phyloP scores from a whole-genome alignment of 2,329 filamentous ascomycete genomes.

The Fusarium sulawesiense region DNA sequence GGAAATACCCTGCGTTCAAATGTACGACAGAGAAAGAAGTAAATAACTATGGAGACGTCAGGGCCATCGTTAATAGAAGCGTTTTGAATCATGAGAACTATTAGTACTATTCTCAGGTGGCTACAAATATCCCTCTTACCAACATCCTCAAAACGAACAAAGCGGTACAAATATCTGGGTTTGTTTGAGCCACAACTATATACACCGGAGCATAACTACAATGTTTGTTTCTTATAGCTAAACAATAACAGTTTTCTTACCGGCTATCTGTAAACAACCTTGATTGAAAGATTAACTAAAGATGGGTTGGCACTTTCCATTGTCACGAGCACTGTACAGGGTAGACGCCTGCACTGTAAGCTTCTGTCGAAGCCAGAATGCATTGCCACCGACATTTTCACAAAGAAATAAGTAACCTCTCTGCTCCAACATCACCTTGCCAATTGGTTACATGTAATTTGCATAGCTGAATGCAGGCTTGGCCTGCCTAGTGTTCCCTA shows the following conservation, averaged over 20 bases:
- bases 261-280: not conserved
- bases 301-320: not conserved
- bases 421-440: not conserved
- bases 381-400: constrained; percentile 45
- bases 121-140: not conserved
- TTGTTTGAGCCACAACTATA: not conserved
- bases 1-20: constrained; percentile 41
- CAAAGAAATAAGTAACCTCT: not conserved
- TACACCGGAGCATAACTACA: not conserved
- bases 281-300: not conserved
- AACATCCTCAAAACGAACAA: not conserved
- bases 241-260: not conserved
- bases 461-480: constrained; percentile 14
- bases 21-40: constrained; percentile 10
- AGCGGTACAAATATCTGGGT: not conserved
- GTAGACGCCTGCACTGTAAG: constrained; percentile 22
- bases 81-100: not conserved
- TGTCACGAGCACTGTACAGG: constrained; percentile 25
- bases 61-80: not conserved
- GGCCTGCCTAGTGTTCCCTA: constrained; percentile 22
- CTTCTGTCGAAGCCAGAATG: constrained; percentile 13
- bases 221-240: not conserved
- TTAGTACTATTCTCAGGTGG: not conserved
- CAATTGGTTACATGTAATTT: not conserved
- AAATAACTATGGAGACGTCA: not conserved